Evolutionary conservation across 805 yeast species (phyloP).

Genomic region (Starmerella gropengiesseri): DNA sequence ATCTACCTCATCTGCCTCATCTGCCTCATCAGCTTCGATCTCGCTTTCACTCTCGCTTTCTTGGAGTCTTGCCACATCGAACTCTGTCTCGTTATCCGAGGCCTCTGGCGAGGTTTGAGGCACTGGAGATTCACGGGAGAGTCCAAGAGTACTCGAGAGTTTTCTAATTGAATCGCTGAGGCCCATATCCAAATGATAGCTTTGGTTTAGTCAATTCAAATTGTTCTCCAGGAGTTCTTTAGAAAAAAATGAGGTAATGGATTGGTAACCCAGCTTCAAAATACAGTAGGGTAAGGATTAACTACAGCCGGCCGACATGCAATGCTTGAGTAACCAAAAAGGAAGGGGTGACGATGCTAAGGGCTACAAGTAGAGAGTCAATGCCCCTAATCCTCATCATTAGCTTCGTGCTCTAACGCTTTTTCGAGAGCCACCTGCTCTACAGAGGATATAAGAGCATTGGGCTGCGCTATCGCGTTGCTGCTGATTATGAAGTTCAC

Average conservation of each 20-base stretch:
- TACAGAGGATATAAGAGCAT: not conserved
- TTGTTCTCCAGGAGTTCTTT: not conserved
- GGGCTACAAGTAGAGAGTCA: not conserved
- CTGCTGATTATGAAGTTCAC: constrained; percentile 73
- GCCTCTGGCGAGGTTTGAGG: constrained; percentile 3
- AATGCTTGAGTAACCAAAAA: not conserved
- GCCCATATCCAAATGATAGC: constrained; percentile 21
- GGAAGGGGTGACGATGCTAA: too few relatives aligned
- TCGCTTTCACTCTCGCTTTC: constrained; percentile 33
- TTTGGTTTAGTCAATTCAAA: not conserved
- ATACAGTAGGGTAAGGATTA: not conserved
- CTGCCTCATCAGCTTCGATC: constrained; percentile 42
- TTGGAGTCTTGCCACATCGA: constrained; percentile 27
- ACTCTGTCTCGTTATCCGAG: constrained; percentile 29
- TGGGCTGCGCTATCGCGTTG: constrained; percentile 1
- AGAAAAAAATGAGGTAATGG: constrained; percentile 6
- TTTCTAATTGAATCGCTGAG: constrained; percentile 24
- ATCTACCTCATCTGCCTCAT: constrained; percentile 47
- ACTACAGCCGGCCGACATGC: not conserved
- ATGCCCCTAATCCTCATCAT: not conserved
- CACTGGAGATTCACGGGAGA: constrained; percentile 6
- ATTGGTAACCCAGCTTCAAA: not conserved
- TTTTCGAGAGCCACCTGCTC: not conserved
- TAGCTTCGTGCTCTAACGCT: not conserved
- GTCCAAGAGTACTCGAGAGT: constrained; percentile 22